Base-by-base conservation (phyloP, 176 grass and related monocot genomes). In the Lolium multiflorum region DNA sequence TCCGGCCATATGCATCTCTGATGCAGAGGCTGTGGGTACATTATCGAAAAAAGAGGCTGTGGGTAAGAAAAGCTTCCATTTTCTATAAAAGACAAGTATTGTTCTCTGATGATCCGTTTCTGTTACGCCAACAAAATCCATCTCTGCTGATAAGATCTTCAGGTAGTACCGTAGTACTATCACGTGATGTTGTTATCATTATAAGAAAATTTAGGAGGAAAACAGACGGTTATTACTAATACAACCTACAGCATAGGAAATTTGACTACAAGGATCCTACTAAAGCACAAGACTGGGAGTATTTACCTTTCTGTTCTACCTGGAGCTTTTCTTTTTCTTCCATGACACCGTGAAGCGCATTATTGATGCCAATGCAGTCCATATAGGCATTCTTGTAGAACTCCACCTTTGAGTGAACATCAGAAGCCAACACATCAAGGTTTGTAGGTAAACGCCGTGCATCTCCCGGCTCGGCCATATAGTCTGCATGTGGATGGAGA, bases 361-460 rank as follows among this genome's bases (percentile, higher is more conserved):
- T n/a, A 10, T 69, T 31, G 46, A 81, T 81, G 47, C 22, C 11
- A 0, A 68, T 6, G 7, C 3, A 75, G 46, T 51, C 46, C 22
- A 9, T 10, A 17, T 28, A 75, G 6, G 71, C 62, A 54, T 9
- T 69, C 26, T 54, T 81, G 79, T 81, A 49, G 26, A 81, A 81
- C 5, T 68, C 25, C 26, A 69, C 1, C 25, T n/a, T 66, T 26
- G 62, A 69, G 26, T 69, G 25, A 9, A 81, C 17, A 35, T 81
- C 46, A 51, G 63, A 81, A 69, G 62, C 44, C 63, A 81, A 69
- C 6, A 31, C 25, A 68, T 51, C 79, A 81, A 67, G 22, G 46
- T 20, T 28, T 37, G 15, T 47, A 7, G 16, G 61, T 61, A 81
- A 50, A 66, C 4, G 11, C 7, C 26, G 28, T 81, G 79, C 43